Conservation (phyloP, 331 rosid genomes). For the Pyracantha coccinea region DNA sequence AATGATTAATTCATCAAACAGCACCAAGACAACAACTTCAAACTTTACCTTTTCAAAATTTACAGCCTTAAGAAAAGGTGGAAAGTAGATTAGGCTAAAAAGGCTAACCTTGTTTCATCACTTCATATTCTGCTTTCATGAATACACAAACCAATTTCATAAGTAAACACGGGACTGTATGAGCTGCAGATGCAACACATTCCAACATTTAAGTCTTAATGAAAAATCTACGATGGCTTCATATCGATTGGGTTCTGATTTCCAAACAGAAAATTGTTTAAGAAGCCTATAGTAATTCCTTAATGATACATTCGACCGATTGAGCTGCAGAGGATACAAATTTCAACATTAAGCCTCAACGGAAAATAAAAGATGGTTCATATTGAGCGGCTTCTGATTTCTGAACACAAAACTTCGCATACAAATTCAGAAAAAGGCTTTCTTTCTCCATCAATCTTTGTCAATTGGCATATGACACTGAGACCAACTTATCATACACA, state of each 20-base stretch:
- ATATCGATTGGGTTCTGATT: not conserved
- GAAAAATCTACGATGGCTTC: not conserved
- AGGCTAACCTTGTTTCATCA: not conserved
- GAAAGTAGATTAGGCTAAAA: not conserved
- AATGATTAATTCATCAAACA: not conserved
- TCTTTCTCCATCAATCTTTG: not conserved
- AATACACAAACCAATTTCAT: not conserved
- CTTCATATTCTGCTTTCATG: not conserved
- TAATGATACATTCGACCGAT: too few species aligned
- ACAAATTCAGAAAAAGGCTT: not conserved
- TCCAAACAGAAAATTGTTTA: not conserved
- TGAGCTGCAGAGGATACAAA: not conserved
- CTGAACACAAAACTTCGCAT: not conserved
- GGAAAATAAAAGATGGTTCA: not conserved
- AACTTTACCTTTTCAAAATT: not conserved
- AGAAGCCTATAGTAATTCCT: not conserved
- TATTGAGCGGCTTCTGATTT: not conserved
- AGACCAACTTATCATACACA: not conserved
- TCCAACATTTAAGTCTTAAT: not conserved
- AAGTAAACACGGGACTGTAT: not conserved
- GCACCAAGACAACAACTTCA: not conserved
- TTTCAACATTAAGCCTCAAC: not conserved
- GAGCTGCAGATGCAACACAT: not conserved
- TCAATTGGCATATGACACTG: not conserved
- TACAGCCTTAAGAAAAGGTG: not conserved